Evolutionary conservation across 495 filamentous ascomycete species (phyloP), one percentile per base, ranked within the genome.

Genomic region (Tetracladium marchalianum): DNA sequence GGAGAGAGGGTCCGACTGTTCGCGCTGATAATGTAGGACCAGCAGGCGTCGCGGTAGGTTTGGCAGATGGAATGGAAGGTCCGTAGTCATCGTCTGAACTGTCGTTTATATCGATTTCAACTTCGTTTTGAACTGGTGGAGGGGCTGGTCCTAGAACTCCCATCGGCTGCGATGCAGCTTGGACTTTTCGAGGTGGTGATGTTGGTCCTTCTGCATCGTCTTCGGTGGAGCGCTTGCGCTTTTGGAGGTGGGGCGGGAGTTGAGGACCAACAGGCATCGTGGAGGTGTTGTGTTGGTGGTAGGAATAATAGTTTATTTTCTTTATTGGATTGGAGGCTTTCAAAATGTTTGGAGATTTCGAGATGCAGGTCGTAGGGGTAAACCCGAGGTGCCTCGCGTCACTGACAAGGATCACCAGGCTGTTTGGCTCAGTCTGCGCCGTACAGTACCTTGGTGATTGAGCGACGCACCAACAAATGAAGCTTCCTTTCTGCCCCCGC

Each of bases 221-320:
- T 39, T 68, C 63, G n/a, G 62, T 44, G 9, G 61, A 65, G 50
- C 72, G 71, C 52, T 75, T 75, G 42, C 73, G 71, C 53, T 75
- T 77, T 40, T 63, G 53, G 0, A 75, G 65, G 35, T 74, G 69
- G 7, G 72, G 66, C 3, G 73, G 71, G 15, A 77, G 54, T 50
- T 69, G 60, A 18, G 73, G 73, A 10, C 73, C 72, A 19, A 74
- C 66, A 8, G 67, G 44, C 72, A 75, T 77, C 31, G 31, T 59
- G 42, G 31, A 16, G 31, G 38, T 40, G 16, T 49, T 10, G 35
- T 33, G 40, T 13, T 31, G 39, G 22, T 41, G 27, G 31, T 39
- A 7, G 22, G n/a, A n/a, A n/a, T n/a, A n/a, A n/a, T n/a, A n/a
- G n/a, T n/a, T n/a, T n/a, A n/a, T n/a, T n/a, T n/a, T n/a, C n/a